phyloP scores from a whole-genome alignment of 2,329 filamentous ascomycete genomes.

The Drechslerella stenobrocha region DNA sequence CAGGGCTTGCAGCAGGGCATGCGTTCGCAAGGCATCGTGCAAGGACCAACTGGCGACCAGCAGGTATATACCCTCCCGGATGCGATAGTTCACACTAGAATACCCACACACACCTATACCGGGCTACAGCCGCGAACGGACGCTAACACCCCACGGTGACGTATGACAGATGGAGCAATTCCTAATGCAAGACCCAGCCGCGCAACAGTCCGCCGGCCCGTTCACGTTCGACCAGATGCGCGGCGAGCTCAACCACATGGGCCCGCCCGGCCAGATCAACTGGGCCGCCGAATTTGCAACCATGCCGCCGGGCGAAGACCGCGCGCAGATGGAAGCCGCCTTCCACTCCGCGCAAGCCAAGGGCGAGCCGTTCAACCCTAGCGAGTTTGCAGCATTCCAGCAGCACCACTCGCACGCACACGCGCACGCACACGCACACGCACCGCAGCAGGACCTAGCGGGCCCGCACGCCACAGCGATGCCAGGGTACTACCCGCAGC shows the following conservation, averaged over 20 bases:
- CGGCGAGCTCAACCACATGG: constrained; percentile 63
- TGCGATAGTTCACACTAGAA: not conserved
- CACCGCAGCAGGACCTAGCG: constrained; percentile 58
- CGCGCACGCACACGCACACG: no score
- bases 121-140: not conserved
- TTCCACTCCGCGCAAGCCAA: constrained; percentile 63
- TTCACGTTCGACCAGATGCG: constrained; percentile 71
- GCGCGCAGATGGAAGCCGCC: constrained; percentile 72
- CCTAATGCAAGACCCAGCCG: constrained; percentile 72
- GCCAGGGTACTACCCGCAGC: constrained; percentile 49
- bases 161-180: constrained; percentile 61
- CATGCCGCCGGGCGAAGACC: constrained; percentile 57
- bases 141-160: constrained; percentile 9
- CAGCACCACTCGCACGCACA: constrained; percentile 70
- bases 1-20: constrained; percentile 55
- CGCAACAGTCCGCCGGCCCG: constrained; percentile 58
- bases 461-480: constrained; percentile 48
- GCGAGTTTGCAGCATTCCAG: constrained; percentile 86
- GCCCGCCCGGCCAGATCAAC: constrained; percentile 59
- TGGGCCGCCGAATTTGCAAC: constrained; percentile 67
- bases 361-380: constrained; percentile 70
- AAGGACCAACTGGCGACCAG: constrained; percentile 53
- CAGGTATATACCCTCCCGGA: constrained; percentile 46
- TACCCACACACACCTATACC: not conserved
- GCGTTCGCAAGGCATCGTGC: constrained; percentile 42